Evolutionary conservation across 768 basidiomycete genomes (phyloP).

Genomic region (Fibroporia radiculosa): DNA sequence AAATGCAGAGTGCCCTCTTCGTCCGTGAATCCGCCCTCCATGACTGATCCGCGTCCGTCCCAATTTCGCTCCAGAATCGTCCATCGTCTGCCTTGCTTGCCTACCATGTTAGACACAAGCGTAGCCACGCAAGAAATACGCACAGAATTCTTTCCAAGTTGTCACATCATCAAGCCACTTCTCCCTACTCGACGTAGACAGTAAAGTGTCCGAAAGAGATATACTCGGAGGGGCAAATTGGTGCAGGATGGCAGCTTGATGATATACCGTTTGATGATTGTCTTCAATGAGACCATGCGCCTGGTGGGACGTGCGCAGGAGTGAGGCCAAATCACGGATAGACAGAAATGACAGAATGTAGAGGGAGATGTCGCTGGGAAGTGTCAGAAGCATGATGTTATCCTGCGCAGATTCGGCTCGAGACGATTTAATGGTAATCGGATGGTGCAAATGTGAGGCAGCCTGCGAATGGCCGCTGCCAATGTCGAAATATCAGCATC

Average conservation of each 20-base stretch:
- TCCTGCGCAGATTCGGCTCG: too few species aligned
- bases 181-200: neutral
- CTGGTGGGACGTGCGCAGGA: slow-evolving; percentile 10
- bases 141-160: slow-evolving; percentile 19
- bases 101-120: too few species aligned
- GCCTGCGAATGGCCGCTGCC: too few species aligned
- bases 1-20: slow-evolving; percentile 8
- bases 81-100: slow-evolving; percentile 8
- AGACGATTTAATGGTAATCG: too few species aligned
- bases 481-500: too few species aligned
- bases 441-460: too few species aligned
- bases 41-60: slow-evolving; percentile 15
- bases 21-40: slow-evolving; percentile 13
- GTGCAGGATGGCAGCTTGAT: slow-evolving; percentile 17
- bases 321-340: slow-evolving; percentile 11
- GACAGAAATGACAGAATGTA: slow-evolving; percentile 17
- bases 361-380: slow-evolving; percentile 15
- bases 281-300: slow-evolving; percentile 9
- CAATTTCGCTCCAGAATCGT: slow-evolving; percentile 14
- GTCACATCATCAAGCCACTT: slow-evolving; percentile 6
- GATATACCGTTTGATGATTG: slow-evolving; percentile 16
- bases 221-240: slow-evolving; percentile 11
- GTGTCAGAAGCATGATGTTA: slow-evolving; percentile 10
- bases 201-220: slow-evolving; percentile 10
- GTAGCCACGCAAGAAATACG: too few species aligned